phyloP scores from a whole-genome alignment of 495 filamentous ascomycete genomes.

The Penicillium paxilli region DNA sequence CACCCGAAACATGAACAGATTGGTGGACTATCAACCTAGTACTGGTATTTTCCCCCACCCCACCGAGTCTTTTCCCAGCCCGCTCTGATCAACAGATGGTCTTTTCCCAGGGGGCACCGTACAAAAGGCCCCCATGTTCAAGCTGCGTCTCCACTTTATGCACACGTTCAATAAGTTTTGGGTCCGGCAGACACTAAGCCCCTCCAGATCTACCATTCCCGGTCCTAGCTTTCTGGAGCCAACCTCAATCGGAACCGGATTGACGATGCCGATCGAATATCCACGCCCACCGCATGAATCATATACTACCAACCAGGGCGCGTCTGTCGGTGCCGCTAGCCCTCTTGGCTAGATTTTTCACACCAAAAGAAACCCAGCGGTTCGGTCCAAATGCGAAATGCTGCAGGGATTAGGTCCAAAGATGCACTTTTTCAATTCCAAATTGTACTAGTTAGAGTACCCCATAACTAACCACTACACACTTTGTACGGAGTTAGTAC shows the following conservation, averaged over 20 bases:
- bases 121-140: background rate
- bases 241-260: background rate
- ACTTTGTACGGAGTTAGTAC: too few species aligned
- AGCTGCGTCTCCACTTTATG: background rate
- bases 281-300: background rate
- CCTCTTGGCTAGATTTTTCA: background rate
- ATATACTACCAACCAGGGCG: background rate
- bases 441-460: background rate
- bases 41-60: too few species aligned
- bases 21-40: background rate
- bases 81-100: background rate
- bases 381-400: background rate
- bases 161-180: background rate
- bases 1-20: background rate
- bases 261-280: background rate
- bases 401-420: background rate
- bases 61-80: background rate
- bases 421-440: background rate
- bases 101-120: too few species aligned
- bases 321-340: background rate
- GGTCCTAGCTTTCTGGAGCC: background rate
- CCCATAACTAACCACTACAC: too few species aligned
- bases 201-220: slow-evolving; percentile 1
- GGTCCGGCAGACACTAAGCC: background rate
- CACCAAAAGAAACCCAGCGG: background rate